A percentile compares a stretch with the other conserved stretches of the same genome.
Evolutionary conservation across 306 rosid genomes (phyloP).

Genomic region (Cucumis melo): DNA sequence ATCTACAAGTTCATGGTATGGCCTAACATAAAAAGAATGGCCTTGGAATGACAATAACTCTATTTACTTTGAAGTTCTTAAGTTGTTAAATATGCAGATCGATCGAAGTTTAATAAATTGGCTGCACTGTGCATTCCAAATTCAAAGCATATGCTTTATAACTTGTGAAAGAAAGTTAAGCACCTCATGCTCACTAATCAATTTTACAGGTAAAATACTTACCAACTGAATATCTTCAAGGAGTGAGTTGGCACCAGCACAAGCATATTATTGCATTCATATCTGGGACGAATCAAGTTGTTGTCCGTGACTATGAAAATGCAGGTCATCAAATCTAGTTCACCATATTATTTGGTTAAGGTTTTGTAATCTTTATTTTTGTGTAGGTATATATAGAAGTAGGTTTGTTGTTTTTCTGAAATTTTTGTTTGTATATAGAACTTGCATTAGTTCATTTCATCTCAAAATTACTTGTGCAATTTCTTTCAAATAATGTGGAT

Average conservation of each 20-base stretch:
- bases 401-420: background rate
- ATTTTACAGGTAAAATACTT: slow-evolving; percentile 53
- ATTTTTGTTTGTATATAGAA: background rate
- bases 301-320: slow-evolving; percentile 60
- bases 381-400: background rate
- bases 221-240: slow-evolving; percentile 74
- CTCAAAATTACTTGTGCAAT: background rate
- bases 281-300: slow-evolving; percentile 53
- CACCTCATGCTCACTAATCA: background rate
- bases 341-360: background rate
- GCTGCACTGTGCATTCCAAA: background rate
- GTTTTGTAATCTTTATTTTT: background rate
- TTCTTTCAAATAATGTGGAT: background rate
- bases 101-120: background rate
- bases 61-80: background rate
- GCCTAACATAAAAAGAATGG: background rate
- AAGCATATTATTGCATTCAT: slow-evolving; percentile 73
- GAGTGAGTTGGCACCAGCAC: slow-evolving; percentile 87
- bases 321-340: slow-evolving; percentile 33
- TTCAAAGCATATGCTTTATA: background rate
- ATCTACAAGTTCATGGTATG: background rate
- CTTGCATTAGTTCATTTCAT: background rate
- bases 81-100: background rate
- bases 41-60: background rate
- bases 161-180: background rate